A percentile compares a stretch with the other conserved stretches of the same genome.
Evolutionary conservation across 2,329 filamentous ascomycete species (phyloP).

Genomic region (Cladophialophora exuberans): DNA sequence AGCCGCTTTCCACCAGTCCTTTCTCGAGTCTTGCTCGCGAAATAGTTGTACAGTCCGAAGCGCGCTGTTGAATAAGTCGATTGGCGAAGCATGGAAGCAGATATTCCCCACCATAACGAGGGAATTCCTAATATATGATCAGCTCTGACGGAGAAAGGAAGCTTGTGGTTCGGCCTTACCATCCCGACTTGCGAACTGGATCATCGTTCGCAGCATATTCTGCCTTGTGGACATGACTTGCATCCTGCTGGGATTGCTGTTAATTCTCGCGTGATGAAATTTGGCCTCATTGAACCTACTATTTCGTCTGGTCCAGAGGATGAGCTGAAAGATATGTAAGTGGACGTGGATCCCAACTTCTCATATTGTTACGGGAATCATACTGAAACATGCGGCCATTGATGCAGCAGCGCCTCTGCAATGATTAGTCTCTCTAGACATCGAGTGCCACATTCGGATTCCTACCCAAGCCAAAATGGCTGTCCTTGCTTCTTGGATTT

Average conservation of each 20-base stretch:
- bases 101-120: constrained; percentile 27
- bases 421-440: constrained; percentile 3
- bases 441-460: background rate
- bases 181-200: constrained; percentile 24
- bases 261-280: background rate
- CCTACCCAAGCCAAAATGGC: constrained; percentile 28
- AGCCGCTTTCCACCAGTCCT: constrained; percentile 14
- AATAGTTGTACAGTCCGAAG: constrained; percentile 26
- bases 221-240: constrained; percentile 24
- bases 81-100: constrained; percentile 27
- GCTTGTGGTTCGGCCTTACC: constrained; percentile 5
- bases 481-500: constrained; percentile 22
- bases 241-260: constrained; percentile 19
- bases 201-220: constrained; percentile 25
- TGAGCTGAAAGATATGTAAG: constrained; percentile 19
- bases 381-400: constrained; percentile 28
- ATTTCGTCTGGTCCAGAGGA: constrained; percentile 28
- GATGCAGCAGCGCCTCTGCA: constrained; percentile 23
- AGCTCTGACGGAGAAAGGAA: background rate
- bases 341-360: background rate
- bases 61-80: constrained; percentile 27
- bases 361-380: background rate
- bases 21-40: constrained; percentile 17
- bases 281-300: constrained; percentile 7
- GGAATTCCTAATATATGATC: constrained; percentile 16